Evolutionary conservation across 2,329 filamentous ascomycete genomes (phyloP), one percentile per base, ranked within the genome.

Genomic region (Ceratocystis papillata): DNA sequence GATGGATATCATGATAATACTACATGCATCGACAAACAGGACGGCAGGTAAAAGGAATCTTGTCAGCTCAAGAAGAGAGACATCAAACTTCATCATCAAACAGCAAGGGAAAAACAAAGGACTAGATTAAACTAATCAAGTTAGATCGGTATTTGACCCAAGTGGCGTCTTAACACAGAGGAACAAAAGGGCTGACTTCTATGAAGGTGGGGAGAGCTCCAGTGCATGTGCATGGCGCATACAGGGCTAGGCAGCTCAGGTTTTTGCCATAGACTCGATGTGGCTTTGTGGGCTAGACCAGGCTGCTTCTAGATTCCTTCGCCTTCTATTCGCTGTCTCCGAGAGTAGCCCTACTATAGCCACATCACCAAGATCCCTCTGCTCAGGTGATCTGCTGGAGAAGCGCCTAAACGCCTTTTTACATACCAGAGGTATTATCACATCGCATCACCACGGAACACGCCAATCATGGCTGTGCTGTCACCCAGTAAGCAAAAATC

Each of bases 211-310:
- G 53, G 53, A 33, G 53, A 57, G 53, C 53, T 30, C 53, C 28
- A 17, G 5, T 57, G 53, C 53, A 57, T 57, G 5, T 57, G 53
- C 53, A 57, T 57, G 53, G 30, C 33, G 25, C 53, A 57, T 57
- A 57, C 53, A 33, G 33, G 33, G 33, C 33, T 37, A 37, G 10
- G 37, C 37, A 37, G 37, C 37, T 12, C 37, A 12, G 3, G 37
- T 12, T 37, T 37, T 37, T 37, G 37, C 37, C 37, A 12, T 37
- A 37, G 10, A 37, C 37, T 37, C 37, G 37, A 12, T 37, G 37
- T 37, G 37, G 37, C 8, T 37, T 37, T 12, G 37, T 37, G 8
- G 37, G 37, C 37, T 37, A 37, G 8, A 12, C 37, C 10, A 37
- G 37, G 37, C 37, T 37, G 37, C 37, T 37, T 37, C 37, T 37